These are phyloP conservation scores for Cyberlindnera nakhonratchasimensis DNA, from an alignment of 805 yeast species.

Conservation along the genomic window DNA sequence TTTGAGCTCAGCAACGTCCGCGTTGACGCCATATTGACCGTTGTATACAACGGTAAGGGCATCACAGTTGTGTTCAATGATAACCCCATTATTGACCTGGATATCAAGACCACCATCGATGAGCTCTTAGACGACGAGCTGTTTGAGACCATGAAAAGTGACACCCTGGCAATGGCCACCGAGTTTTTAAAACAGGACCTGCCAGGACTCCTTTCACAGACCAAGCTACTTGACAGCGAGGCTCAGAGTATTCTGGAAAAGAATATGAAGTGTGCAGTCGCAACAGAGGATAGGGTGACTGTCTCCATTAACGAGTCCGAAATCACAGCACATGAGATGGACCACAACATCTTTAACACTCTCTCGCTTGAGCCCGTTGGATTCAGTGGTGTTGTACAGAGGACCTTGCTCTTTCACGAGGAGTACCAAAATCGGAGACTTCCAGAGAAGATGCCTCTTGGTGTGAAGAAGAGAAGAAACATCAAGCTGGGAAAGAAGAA, in stretches of 20 bases:
- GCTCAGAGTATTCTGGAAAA: not conserved
- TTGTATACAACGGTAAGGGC: constrained; percentile 21
- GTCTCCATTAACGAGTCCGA: constrained; percentile 1
- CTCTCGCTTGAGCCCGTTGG: constrained; percentile 20
- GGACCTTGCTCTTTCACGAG: constrained; percentile 13
- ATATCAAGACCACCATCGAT: constrained; percentile 26
- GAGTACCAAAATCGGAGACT: constrained; percentile 3
- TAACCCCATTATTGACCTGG: constrained; percentile 25
- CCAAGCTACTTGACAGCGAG: constrained; percentile 14
- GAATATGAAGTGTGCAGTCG: not conserved
- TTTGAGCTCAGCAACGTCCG: constrained; percentile 18
- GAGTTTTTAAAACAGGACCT: constrained; percentile 24
- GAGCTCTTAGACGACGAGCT: constrained; percentile 27
- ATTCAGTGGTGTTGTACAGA: constrained; percentile 19
- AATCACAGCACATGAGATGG: constrained; percentile 1
- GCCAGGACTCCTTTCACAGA: constrained; percentile 21
- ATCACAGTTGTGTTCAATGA: constrained; percentile 27
- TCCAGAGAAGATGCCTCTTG: not conserved
- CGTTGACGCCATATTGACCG: constrained; percentile 22
- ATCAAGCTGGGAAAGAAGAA: constrained; percentile 21
- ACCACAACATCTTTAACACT: constrained; percentile 18
- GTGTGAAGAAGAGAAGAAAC: constrained; percentile 19
- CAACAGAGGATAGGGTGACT: not conserved
- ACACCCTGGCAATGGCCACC: constrained; percentile 19
- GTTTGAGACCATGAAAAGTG: constrained; percentile 21